phyloP scores from a whole-genome alignment of 1,284 basidiomycete genomes.

The Apiotrichum montevideense region DNA sequence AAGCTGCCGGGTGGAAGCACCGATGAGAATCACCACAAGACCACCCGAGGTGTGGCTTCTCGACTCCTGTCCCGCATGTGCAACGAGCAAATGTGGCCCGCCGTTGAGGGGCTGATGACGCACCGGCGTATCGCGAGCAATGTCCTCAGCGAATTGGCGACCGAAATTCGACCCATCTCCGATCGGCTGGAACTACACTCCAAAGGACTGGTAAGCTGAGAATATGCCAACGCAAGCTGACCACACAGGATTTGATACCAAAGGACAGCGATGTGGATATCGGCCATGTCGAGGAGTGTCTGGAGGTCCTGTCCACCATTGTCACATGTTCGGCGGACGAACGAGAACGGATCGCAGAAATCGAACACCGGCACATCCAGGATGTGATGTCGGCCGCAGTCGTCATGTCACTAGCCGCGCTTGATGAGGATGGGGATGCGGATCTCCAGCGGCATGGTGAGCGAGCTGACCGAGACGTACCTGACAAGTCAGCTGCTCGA shows the following conservation, averaged over 20 bases:
- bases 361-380: neutral
- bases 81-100: neutral
- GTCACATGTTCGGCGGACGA: neutral
- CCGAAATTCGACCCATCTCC: conserved; percentile 10
- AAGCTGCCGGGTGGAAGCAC: neutral
- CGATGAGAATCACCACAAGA: neutral
- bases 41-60: conserved; percentile 22
- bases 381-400: neutral
- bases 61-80: conserved; percentile 9
- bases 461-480: neutral
- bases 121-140: neutral
- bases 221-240: neutral
- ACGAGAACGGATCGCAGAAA: neutral
- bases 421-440: neutral
- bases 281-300: conserved; percentile 4
- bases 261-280: conserved; percentile 5
- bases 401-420: conserved; percentile 3
- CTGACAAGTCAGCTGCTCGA: conserved; percentile 2
- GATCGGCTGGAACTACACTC: conserved; percentile 24
- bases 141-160: conserved; percentile 6
- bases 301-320: neutral
- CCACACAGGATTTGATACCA: conserved; percentile 9
- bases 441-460: conserved; percentile 1
- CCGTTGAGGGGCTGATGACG: neutral
- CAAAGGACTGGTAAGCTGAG: conserved; percentile 27